These are phyloP conservation scores for Pisolithus tinctorius DNA, from an alignment of 768 basidiomycete species.

Conservation along the genomic window DNA sequence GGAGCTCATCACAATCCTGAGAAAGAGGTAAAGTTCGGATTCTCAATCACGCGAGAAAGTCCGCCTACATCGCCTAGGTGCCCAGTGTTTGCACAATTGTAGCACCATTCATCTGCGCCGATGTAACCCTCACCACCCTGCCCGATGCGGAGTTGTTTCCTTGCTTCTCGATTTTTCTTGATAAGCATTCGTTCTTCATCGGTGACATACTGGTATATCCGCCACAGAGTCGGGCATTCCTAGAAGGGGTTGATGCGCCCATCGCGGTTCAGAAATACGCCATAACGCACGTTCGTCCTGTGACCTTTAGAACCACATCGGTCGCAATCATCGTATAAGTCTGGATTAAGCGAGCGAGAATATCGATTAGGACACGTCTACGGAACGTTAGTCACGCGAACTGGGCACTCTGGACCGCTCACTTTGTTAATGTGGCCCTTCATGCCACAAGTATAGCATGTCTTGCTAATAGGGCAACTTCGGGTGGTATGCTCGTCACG, in stretches of 20 bases:
- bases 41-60: not conserved
- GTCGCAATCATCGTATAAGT: conserved; percentile 47
- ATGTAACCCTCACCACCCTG: conserved; percentile 77
- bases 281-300: conserved; percentile 49
- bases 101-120: conserved; percentile 70
- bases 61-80: conserved; percentile 74
- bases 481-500: conserved; percentile 74
- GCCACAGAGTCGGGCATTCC: conserved; percentile 84
- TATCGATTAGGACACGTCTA: conserved; percentile 70
- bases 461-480: conserved; percentile 75
- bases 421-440: conserved; percentile 75
- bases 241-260: conserved; percentile 19
- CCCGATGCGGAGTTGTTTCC: conserved; percentile 45
- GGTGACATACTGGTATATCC: conserved; percentile 66
- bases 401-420: not conserved
- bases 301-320: conserved; percentile 64
- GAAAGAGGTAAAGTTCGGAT: not conserved
- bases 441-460: conserved; percentile 77
- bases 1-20: conserved; percentile 52
- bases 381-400: conserved; percentile 1
- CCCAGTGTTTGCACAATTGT: conserved; percentile 66
- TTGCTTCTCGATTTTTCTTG: conserved; percentile 42
- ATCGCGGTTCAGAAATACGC: not conserved
- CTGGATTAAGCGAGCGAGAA: conserved; percentile 16
- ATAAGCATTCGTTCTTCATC: conserved; percentile 43